Base-by-base conservation (phyloP, 2,329 filamentous ascomycete species). In the Aspergillus fijiensis region DNA sequence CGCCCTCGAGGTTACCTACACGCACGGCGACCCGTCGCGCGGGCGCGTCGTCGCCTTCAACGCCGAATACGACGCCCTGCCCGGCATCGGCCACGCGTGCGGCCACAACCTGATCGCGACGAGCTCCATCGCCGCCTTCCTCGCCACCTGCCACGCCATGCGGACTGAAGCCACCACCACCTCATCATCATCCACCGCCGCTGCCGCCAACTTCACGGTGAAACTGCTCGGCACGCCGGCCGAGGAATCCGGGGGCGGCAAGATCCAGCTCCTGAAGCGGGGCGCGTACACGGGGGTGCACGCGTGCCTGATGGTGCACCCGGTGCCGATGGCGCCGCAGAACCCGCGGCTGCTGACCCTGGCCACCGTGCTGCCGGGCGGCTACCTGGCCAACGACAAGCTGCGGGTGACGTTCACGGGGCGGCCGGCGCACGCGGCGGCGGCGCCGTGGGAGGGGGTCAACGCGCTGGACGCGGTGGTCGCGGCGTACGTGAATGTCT, bases 401-500 rank as follows among this genome's bases (percentile, higher is more conserved):
- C 63, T 76, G 11, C 49, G 60, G 5, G 73, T 79, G 11, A 76
- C 74, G 25, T 82, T 80, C 60, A 73, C 69, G 1, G 85, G 85
- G 0, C 79, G 79, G 45, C 80, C 81, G 51, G 82, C 84, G 0
- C 84, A 86, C 68, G 84, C 83, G 0, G 84, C 81, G 1, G 79
- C 80, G 3, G 79, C 74, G 5, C 84, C 84, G 0, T 86, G 83
- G 84, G 74, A 83, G 14, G 84, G 84, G 0, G 77, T 82, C 64
- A 86, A 87, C 68, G 84, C 84, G 0, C 76, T 86, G 1, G 84
- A 87, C 64, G 84, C 83, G 0, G 73, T 85, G 14, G 75, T 86
- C 3, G 76, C 78, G 0, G 79, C 72, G 0, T 77, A 76, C 60
- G 68, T 72, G 27, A 72, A 70, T 51, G 70, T 86, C 11, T 81